A percentile compares a stretch with the other conserved stretches of the same genome.
Evolutionary conservation across 495 filamentous ascomycete genomes (phyloP).

Genomic region (Podospora pseudopauciseta): DNA sequence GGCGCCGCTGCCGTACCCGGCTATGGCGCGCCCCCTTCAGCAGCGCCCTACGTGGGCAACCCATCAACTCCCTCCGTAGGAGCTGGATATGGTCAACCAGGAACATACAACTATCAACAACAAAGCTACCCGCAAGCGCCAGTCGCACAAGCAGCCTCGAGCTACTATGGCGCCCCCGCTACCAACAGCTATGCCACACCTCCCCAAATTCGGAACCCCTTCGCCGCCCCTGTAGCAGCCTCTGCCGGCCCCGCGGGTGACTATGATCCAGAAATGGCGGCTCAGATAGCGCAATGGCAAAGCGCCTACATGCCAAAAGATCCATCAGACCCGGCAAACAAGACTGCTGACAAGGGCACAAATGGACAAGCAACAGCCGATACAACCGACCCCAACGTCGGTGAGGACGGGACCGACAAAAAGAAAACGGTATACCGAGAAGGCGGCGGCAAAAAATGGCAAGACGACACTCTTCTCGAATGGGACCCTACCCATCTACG

Average conservation of each 20-base stretch:
- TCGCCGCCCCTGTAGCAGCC: constrained; percentile 57
- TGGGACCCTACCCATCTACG: constrained; percentile 96
- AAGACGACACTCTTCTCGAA: constrained; percentile 78
- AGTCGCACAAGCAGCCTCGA: constrained; percentile 24
- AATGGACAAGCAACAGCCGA: constrained; percentile 27
- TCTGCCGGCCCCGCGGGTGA: constrained; percentile 30
- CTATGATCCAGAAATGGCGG: constrained; percentile 81
- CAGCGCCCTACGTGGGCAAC: constrained; percentile 35
- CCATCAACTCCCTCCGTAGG: constrained; percentile 30
- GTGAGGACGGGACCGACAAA: constrained; percentile 33
- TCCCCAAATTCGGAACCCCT: constrained; percentile 83
- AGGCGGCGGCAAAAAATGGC: constrained; percentile 88
- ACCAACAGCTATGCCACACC: constrained; percentile 49
- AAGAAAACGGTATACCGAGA: constrained; percentile 76
- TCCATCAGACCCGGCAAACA: constrained; percentile 32
- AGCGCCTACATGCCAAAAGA: constrained; percentile 74
- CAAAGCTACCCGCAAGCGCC: constrained; percentile 25
- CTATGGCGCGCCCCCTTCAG: constrained; percentile 37
- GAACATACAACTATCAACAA: constrained; percentile 48
- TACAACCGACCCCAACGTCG: constrained; percentile 34
- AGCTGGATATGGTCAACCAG: constrained; percentile 31
- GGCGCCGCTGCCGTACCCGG: constrained; percentile 34
- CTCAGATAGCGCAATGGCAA: constrained; percentile 95
- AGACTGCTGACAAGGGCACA: constrained; percentile 27
- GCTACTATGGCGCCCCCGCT: constrained; percentile 28